Percentiles rank a stretch among this genome's conserved stretches.
Evolutionary conservation across 169 alveolate genomes (phyloP).

Genomic region (Eimeria falciformis): DNA sequence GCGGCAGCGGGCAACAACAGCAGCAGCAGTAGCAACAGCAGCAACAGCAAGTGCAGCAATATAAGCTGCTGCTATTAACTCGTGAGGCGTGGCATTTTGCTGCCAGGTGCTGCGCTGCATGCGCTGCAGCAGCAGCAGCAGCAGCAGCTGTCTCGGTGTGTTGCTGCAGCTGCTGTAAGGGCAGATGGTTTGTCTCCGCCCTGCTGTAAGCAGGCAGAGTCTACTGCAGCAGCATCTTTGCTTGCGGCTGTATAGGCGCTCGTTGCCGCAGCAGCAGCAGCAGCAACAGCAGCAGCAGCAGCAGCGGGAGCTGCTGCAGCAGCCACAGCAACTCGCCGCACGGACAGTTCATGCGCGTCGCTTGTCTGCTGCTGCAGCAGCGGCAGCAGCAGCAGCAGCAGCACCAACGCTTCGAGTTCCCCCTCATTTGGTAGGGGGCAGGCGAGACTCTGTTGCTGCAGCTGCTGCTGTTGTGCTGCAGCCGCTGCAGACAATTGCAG

Average conservation of each 20-base stretch:
- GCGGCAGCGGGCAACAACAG: constrained; percentile 1
- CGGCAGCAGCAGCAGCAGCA: constrained; percentile 48
- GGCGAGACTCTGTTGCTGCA: background rate
- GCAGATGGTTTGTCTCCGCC: background rate
- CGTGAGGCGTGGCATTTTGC: background rate
- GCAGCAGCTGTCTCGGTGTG: background rate
- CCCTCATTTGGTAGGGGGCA: background rate
- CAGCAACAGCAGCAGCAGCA: background rate
- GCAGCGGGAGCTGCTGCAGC: constrained; percentile 15
- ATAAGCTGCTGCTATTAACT: background rate
- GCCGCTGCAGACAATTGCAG: constrained; percentile 38
- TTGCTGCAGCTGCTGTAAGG: background rate
- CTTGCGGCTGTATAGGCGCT: background rate
- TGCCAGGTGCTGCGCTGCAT: no score
- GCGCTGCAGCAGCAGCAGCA: background rate
- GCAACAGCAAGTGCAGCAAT: constrained; percentile 9
- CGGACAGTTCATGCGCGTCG: no score
- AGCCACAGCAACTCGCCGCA: background rate
- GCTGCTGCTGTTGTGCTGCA: constrained; percentile 49
- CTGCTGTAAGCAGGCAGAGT: background rate
- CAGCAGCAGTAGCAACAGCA: background rate
- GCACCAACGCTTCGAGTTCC: constrained; percentile 19
- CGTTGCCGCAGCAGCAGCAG: constrained; percentile 1
- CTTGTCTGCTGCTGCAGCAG: constrained; percentile 25
- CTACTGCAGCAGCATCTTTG: constrained; percentile 18